Evolutionary conservation across 495 filamentous ascomycete genomes (phyloP), one percentile per base, ranked within the genome.

Genomic region (Trichoderma virens): DNA sequence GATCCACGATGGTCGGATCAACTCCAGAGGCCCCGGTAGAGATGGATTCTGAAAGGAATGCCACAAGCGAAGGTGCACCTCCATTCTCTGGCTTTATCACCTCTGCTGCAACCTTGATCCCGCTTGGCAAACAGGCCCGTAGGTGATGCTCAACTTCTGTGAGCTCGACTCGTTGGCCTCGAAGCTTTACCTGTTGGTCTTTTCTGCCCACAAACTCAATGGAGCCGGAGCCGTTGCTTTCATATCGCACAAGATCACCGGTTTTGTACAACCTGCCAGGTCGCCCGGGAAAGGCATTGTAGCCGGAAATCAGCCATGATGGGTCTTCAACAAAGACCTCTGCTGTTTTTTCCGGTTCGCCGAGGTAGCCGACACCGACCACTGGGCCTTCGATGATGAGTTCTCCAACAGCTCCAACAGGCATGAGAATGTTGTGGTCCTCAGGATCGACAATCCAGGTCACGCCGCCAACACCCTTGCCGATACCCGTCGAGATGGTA

Each of bases 181-280:
- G 82, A 9, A 90, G 73, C 70, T 90, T 90, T 31, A 88, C 82
- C 65, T 88, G 85, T 16, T 83, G 82, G 61, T 89, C 87, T 61
- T 82, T 83, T 16, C 87, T 80, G 6, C 85, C 83, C 25, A 89
- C 72, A 71, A 86, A 88, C 43, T 79, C 76, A n/a, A 88, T 71
- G 2, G 60, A 59, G 2, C 74, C 74, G 0, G 82, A 76, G 5
- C 85, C 83, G n/a, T 83, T 81, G 31, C 80, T 75, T 32, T 80
- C 74, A 64, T 89, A 87, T 31, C 79, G 76, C 8, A 86, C 86
- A 32, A 88, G 68, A 68, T 90, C 87, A 4, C 87, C 86, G 1
- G 86, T 88, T 72, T 86, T 88, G 70, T 91, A 91, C 20, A 90
- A 72, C 59, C 85, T 77, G 5, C 85, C 80, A 5, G 70, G 69